A percentile compares a stretch with the other conserved stretches of the same genome.
phyloP scores from a whole-genome alignment of 2,329 filamentous ascomycete species.

The Curvularia verruculosa region DNA sequence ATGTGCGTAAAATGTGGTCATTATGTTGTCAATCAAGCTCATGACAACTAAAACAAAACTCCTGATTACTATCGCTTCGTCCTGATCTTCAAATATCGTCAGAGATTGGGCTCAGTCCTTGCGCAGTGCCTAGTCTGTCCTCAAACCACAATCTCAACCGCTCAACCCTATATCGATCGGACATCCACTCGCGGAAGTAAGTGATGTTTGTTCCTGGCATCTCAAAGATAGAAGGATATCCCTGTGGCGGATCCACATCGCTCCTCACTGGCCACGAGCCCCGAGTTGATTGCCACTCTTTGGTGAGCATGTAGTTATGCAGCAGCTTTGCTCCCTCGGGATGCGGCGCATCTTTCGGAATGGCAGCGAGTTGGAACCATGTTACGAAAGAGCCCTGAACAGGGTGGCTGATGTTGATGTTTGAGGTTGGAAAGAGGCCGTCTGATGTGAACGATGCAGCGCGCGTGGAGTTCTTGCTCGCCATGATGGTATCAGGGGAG shows the following conservation, averaged over 20 bases:
- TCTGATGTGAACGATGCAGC: constrained; percentile 27
- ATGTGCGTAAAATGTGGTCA: not conserved
- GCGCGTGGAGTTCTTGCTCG: constrained; percentile 27
- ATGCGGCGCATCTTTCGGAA: constrained; percentile 57
- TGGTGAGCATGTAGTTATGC: constrained; percentile 54
- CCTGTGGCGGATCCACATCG: constrained; percentile 39
- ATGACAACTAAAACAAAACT: not conserved
- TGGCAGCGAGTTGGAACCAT: constrained; percentile 58
- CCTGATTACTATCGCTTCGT: not conserved
- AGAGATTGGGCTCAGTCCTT: constrained; percentile 53
- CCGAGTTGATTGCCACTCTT: constrained; percentile 46
- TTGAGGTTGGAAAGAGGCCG: not conserved
- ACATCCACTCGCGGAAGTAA: constrained; percentile 52
- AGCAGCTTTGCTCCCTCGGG: constrained; percentile 60
- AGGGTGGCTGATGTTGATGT: constrained; percentile 31
- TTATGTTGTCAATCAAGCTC: not conserved
- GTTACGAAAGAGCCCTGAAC: constrained; percentile 51
- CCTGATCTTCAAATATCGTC: constrained; percentile 15
- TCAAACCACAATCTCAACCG: constrained; percentile 53
- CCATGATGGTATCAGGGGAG: constrained; percentile 51
- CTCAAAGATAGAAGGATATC: constrained; percentile 38
- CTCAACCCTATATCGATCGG: constrained; percentile 52
- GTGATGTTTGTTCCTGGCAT: constrained; percentile 47
- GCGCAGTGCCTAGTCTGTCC: constrained; percentile 50
- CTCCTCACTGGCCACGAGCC: constrained; percentile 48